Evolutionary conservation across 2,329 filamentous ascomycete species (phyloP).

Genomic region (Thielaviopsis ethacetica): DNA sequence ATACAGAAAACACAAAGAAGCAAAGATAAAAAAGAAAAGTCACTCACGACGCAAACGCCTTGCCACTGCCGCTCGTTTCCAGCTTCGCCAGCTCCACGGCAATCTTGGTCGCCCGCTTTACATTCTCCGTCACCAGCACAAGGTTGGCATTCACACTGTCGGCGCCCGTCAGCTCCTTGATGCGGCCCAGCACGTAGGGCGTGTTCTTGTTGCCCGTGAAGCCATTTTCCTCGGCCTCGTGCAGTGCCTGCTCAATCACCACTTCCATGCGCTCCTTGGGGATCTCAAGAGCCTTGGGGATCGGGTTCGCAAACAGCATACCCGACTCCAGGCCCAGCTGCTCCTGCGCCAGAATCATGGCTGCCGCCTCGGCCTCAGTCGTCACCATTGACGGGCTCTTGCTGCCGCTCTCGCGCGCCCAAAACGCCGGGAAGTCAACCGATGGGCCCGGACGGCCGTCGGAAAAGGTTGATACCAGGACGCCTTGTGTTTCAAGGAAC

Average conservation of each 20-base stretch:
- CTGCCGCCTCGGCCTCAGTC: constrained; percentile 67
- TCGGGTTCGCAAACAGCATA: constrained; percentile 76
- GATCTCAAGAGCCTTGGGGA: constrained; percentile 54
- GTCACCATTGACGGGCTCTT: constrained; percentile 61
- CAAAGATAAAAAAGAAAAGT: neutral
- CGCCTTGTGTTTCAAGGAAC: constrained; percentile 53
- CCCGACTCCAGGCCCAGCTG: constrained; percentile 59
- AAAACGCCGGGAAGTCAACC: constrained; percentile 86
- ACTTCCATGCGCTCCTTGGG: constrained; percentile 53
- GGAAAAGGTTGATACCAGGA: constrained; percentile 75
- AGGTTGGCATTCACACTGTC: constrained; percentile 60
- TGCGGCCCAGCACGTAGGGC: constrained; percentile 63
- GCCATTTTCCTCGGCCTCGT: constrained; percentile 46
- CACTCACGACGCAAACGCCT: constrained; percentile 5
- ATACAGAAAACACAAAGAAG: neutral
- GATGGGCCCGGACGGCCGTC: constrained; percentile 50
- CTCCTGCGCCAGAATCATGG: constrained; percentile 71
- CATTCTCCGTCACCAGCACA: constrained; percentile 39
- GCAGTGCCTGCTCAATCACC: constrained; percentile 51
- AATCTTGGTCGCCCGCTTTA: constrained; percentile 36
- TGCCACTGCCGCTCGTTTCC: constrained; percentile 4
- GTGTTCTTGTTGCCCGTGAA: constrained; percentile 64
- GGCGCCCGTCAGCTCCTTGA: constrained; percentile 60
- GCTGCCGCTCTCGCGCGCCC: constrained; percentile 70
- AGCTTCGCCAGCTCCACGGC: constrained; percentile 32